A percentile compares a stretch with the other conserved stretches of the same genome.
These are phyloP conservation scores for Eucalyptus sideroxylon DNA, from an alignment of 345 rosid genomes.

Conservation along the genomic window DNA sequence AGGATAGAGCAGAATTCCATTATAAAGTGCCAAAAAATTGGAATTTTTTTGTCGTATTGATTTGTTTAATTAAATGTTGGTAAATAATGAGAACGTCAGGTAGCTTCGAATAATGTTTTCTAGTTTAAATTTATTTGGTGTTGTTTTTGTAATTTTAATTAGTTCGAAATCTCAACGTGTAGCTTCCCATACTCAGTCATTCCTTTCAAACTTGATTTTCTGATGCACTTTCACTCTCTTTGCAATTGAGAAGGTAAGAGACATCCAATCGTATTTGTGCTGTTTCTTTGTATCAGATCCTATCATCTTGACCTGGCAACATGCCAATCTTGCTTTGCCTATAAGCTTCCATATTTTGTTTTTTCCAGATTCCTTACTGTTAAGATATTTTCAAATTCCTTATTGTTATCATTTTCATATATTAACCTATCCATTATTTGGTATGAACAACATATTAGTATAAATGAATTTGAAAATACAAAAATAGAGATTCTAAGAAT, in stretches of 20 bases:
- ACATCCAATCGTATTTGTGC: neutral
- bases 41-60: neutral
- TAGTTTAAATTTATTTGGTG: neutral
- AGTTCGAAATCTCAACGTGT: neutral
- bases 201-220: neutral
- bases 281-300: neutral
- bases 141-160: neutral
- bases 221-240: neutral
- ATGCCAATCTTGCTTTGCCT: neutral
- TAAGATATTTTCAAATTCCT: no score
- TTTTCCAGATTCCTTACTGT: no score
- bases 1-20: neutral
- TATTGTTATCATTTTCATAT: no score
- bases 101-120: neutral
- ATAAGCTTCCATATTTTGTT: neutral
- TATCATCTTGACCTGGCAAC: neutral
- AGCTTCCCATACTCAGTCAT: neutral
- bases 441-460: no score
- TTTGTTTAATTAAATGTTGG: neutral
- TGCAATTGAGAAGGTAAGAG: neutral
- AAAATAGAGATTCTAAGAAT: neutral
- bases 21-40: neutral
- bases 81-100: neutral
- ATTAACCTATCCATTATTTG: neutral
- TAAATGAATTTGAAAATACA: no score